Evolutionary conservation across 148 eudicot species (phyloP), one percentile per base, ranked within the genome.

Genomic region (Silene uniflora): DNA sequence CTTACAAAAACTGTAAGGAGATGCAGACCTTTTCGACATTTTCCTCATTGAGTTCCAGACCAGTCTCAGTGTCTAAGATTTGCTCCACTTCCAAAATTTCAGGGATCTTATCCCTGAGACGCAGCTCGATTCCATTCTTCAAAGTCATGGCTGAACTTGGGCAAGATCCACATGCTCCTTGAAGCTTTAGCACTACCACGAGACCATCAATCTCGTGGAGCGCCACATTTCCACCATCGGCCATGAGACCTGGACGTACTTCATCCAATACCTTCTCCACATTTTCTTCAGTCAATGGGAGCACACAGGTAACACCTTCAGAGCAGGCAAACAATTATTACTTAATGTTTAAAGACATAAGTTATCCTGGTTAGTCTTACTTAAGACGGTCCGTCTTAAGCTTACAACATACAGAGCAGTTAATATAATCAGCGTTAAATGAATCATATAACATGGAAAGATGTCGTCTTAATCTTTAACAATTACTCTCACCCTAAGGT

Each of bases 131-230:
- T 64, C 98, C 98, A 91, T 85, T 89, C 78, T 80, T 94, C 10
- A 94, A 75, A 10, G 98, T 94, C 98, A 91, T 94, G 17, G 98
- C 78, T 71, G 98, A 94, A 84, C 98, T 94, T 2, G 98, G 98
- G 85, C 98, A 94, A 19, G 98, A 94, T 14, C 97, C 98, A 76
- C 98, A 94, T 13, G 98, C 98, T 49, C 98, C 98, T 77, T 94
- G 91, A 22, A 94, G 88, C 83, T 94, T 94, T 62, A 94, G 77
- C 71, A 91, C 88, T 29, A 94, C 98, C 8, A 89, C 89, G 35
- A 91, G 88, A n/a, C 98, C 98, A 76, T 94, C 98, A 13, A 94
- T 90, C 81, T 94, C 98, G 61, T 94, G 97, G 61, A 94, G 80
- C 8, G 85, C 93, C 19, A 94, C 98, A 69, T 94, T 94, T 14